Percentiles rank a stretch among this genome's conserved stretches.
Conservation (phyloP, 257 asterid genomes). For the Oldenlandia corymbosa region DNA sequence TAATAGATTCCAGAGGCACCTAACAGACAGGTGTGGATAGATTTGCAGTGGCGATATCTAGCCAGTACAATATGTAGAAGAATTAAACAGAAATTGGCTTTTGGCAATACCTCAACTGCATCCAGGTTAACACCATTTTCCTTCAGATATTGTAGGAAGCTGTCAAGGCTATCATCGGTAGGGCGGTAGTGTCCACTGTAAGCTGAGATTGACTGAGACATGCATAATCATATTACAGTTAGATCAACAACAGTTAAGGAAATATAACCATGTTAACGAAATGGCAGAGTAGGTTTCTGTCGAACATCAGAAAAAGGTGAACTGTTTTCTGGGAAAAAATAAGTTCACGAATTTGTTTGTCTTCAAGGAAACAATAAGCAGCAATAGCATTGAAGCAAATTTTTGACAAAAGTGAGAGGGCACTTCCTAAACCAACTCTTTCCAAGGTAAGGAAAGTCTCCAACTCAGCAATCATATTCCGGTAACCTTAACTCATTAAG, state of each 20-base stretch:
- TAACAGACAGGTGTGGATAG: not conserved
- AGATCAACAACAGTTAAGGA: constrained; percentile 9
- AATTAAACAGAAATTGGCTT: constrained; percentile 1
- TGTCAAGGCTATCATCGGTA: constrained; percentile 66
- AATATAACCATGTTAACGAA: constrained; percentile 3
- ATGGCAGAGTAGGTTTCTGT: too few relatives aligned
- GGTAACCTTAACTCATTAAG: too few relatives aligned
- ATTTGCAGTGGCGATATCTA: not conserved
- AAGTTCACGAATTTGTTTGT: not conserved
- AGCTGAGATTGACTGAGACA: constrained; percentile 69
- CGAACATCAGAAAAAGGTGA: not conserved
- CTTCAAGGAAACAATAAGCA: too few relatives aligned
- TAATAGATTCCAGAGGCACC: not conserved
- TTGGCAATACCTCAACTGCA: constrained; percentile 57
- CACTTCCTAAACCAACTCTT: not conserved
- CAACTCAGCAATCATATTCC: too few relatives aligned
- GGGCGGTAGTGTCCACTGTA: constrained; percentile 98
- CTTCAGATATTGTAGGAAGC: constrained; percentile 56
- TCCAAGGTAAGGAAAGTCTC: not conserved
- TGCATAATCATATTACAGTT: not conserved
- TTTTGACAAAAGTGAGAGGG: too few relatives aligned
- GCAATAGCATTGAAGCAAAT: too few relatives aligned
- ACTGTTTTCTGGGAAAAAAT: not conserved
- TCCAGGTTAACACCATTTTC: constrained; percentile 70
- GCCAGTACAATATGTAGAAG: not conserved